Evolutionary conservation across 2,329 filamentous ascomycete species (phyloP).

Genomic region (Zymoseptoria tritici): DNA sequence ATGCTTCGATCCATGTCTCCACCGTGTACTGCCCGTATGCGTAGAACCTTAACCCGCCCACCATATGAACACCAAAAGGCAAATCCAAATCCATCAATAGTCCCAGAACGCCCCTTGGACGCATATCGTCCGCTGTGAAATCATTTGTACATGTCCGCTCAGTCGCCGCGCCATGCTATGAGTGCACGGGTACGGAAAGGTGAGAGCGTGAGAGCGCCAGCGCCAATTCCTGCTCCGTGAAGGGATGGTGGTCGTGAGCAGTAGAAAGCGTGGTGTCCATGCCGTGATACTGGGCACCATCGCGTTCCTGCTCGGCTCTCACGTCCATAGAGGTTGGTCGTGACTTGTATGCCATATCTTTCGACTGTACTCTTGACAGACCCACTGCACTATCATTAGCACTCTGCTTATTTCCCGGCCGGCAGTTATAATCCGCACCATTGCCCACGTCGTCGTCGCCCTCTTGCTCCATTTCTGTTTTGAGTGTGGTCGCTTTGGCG

Average conservation of each 20-base stretch:
- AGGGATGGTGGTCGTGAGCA: slow-evolving; percentile 33
- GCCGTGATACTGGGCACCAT: slow-evolving; percentile 15
- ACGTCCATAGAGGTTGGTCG: slow-evolving; percentile 15
- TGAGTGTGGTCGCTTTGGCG: slow-evolving; percentile 22
- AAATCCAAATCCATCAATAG: neutral
- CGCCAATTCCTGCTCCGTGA: slow-evolving; percentile 40
- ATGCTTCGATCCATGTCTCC: neutral
- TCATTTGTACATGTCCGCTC: neutral
- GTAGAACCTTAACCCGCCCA: neutral
- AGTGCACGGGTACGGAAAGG: slow-evolving; percentile 23
- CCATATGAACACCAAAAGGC: neutral
- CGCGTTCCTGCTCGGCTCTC: slow-evolving; percentile 15
- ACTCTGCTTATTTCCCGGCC: neutral
- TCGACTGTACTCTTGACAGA: slow-evolving; percentile 28
- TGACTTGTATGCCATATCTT: slow-evolving; percentile 16
- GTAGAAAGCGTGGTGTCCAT: slow-evolving; percentile 15
- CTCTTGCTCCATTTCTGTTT: slow-evolving; percentile 34
- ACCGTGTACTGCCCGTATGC: neutral
- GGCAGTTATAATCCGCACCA: slow-evolving; percentile 30
- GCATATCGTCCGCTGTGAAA: neutral
- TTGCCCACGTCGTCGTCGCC: slow-evolving; percentile 42
- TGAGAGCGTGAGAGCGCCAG: slow-evolving; percentile 37
- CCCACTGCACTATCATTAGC: slow-evolving; percentile 22
- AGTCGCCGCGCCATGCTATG: neutral
- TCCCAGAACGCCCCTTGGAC: neutral